Evolutionary conservation across 2,329 filamentous ascomycete genomes (phyloP), one percentile per base, ranked within the genome.

Genomic region (Myrmaecium sp.): DNA sequence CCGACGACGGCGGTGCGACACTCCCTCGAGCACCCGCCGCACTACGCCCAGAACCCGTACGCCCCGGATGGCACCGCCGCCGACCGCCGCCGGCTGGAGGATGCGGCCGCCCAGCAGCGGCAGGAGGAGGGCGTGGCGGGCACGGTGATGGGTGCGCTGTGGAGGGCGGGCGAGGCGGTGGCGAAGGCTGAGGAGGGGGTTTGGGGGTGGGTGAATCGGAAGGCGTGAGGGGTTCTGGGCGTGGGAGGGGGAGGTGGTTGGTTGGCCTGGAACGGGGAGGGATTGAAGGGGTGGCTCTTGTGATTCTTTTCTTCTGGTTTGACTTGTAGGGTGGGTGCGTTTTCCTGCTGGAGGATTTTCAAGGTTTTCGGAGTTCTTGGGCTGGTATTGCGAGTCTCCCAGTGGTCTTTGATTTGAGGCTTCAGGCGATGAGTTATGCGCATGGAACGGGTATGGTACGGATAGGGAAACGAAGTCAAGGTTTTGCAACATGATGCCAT

Each of bases 21-120:
- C 19, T 45, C n/a, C 31, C 35, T 54, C 19, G 49, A 54, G 31
- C 55, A 60, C 33, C 60, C 60, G 13, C 53, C 58, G 0, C 57
- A 58, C 8, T 64, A 64, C 38, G 40, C 51, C 28, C 60, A 64
- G 34, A 54, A 59, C 31, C 42, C 41, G 13, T 47, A 46, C 29
- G 55, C 55, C 11, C 44, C 47, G 17, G 56, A 58, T 21, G 33
- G 55, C 43, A 48, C 29, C 11, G 30, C 29, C 12, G 27, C 26
- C 24, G 19, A 29, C 27, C 16, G 23, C 9, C 43, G 41, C 34
- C 47, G 34, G 37, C 38, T 48, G 35, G 44, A 41, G 31, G 34
- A 35, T 21, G 38, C 23, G 28, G 26, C 28, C 36, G 33, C 33
- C 17, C 15, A 17, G 14, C 9, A 18, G 17, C 8, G 36, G 21